Evolutionary conservation across 192 early-diverging fungal species (phyloP).

Genomic region (Lunasporangiospora selenospora): DNA sequence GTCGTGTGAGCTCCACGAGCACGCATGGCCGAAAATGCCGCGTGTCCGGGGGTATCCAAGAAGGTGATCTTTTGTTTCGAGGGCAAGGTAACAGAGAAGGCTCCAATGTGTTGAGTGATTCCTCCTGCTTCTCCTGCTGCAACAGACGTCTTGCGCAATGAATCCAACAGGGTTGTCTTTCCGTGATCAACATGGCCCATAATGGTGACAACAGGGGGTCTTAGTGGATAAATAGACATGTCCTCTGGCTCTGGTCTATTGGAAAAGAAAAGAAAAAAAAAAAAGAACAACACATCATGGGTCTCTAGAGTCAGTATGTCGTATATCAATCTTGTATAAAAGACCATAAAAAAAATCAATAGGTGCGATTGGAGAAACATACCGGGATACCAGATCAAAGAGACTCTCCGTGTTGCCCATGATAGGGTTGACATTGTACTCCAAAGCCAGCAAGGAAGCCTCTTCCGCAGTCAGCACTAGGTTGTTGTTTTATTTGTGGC

Average conservation of each 20-base stretch:
- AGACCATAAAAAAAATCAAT: background rate
- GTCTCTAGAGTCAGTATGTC: background rate
- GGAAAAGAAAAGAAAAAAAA: background rate
- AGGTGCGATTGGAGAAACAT: constrained; percentile 11
- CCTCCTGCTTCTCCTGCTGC: constrained; percentile 95
- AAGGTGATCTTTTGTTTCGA: constrained; percentile 86
- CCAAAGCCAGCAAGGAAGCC: constrained; percentile 85
- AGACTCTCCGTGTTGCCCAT: constrained; percentile 59
- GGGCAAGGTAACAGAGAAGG: constrained; percentile 82
- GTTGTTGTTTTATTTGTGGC: too few species aligned
- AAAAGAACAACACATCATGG: background rate
- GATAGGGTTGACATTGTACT: constrained; percentile 88
- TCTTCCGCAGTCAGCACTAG: constrained; percentile 83
- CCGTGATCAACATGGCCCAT: constrained; percentile 99
- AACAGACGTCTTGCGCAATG: constrained; percentile 89
- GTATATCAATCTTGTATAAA: constrained; percentile 37
- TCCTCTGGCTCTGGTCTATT: constrained; percentile 70
- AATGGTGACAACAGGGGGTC: constrained; percentile 95
- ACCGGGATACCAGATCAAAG: constrained; percentile 66
- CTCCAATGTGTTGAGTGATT: constrained; percentile 99
- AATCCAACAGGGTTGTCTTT: constrained; percentile 95
- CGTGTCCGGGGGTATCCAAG: constrained; percentile 97
- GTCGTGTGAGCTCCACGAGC: constrained; percentile 92
- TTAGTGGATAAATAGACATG: constrained; percentile 71
- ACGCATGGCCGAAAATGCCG: constrained; percentile 95